Base-by-base conservation (phyloP, 441 rosid genomes). In the Bruguiera hainesii region DNA sequence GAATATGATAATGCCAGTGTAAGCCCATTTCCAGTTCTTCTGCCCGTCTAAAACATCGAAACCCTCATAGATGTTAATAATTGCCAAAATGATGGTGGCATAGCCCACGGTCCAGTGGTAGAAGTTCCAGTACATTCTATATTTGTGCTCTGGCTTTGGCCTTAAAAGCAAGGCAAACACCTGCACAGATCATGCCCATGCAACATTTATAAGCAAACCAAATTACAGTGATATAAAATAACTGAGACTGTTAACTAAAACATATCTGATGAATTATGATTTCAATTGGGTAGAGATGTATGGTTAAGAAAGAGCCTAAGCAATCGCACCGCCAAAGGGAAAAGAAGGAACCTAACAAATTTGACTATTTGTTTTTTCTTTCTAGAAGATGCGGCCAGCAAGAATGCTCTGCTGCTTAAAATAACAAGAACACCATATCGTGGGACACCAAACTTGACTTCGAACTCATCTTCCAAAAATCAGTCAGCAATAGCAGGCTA, bases 91-190 rank as follows among this genome's bases (percentile, higher is more conserved):
- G 60, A 87, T 75, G 71, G 76, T 77, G 1, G 82, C 46, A 23
- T 85, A 89, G 4, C 88, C 89, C 0, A 84, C 35, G 7, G 64
- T 20, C 61, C 79, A 83, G 61, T 89, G 91, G 81, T 85, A 85
- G 35, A 79, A 64, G 66, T 83, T 89, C 91, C 93, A 87, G 23
- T 83, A 83, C 8, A 73, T 13, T 73, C 89, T 82, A 81, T 73
- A 83, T 10, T 77, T 85, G 70, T 85, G 88, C 3, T 83, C 82
- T 57, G 87, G 85, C 61, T 75, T 78, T 5, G 89, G 89, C 80
- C 91, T 81, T 69, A 80, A 56, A 13, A 81, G 70, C 74, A 83
- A 58, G 0, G 90, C 84, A 70, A 74, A 71, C 64, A 85, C 66
- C 85, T 80, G 73, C 37, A 56, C 0, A 10, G 18, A 49, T 25